Conservation (phyloP, 495 filamentous ascomycete genomes). For the Penicillium herquei region DNA sequence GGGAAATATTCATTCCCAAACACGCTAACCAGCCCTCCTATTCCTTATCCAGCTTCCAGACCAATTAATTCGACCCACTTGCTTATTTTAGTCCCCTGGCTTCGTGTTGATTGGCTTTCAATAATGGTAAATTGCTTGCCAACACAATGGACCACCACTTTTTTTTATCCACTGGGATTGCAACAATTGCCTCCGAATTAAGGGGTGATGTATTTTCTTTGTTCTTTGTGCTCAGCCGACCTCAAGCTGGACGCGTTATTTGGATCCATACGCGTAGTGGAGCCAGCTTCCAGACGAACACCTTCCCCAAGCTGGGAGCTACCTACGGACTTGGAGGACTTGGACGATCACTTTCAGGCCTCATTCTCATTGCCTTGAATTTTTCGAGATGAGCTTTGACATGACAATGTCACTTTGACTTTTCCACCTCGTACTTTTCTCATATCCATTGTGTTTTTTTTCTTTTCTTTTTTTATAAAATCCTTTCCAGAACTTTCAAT, state of each 20-base stretch:
- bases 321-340: constrained; percentile 6
- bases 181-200: not conserved
- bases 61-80: constrained; percentile 20
- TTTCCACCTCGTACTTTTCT: not conserved
- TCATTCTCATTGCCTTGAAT: not conserved
- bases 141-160: not conserved
- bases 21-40: constrained; percentile 23
- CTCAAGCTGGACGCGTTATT: constrained; percentile 15
- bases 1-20: constrained; percentile 19
- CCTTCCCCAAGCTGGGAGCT: constrained; percentile 15
- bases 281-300: constrained; percentile 20
- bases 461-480: not conserved
- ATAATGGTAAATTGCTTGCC: not conserved
- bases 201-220: not conserved
- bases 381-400: not conserved
- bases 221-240: not conserved
- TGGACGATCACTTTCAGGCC: constrained; percentile 3
- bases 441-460: not conserved
- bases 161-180: not conserved
- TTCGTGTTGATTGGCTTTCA: constrained; percentile 14
- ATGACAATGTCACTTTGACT: not conserved
- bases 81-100: constrained; percentile 4
- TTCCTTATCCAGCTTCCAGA: constrained; percentile 10
- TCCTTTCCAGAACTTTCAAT: constrained; percentile 3
- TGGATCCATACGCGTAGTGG: constrained; percentile 17